A percentile compares a stretch with the other conserved stretches of the same genome.
Evolutionary conservation across 306 rosid genomes (phyloP).

Genomic region (Prinsepia uniflora): DNA sequence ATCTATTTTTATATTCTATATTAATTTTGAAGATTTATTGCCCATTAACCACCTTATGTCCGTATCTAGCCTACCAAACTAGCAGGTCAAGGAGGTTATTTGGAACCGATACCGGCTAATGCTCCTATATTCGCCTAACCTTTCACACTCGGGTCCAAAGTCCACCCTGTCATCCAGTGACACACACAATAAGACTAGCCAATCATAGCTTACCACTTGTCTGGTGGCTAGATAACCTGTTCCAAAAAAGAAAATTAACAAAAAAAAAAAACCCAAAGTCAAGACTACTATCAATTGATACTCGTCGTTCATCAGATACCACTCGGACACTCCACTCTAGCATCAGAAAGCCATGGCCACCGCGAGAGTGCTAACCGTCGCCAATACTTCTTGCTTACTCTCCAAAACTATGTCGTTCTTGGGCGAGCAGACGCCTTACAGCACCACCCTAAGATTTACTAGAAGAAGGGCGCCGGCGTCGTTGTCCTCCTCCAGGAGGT

Average conservation of each 20-base stretch:
- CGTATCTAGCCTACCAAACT: no score
- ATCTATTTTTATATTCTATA: no score
- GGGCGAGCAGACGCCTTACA: conserved; percentile 22
- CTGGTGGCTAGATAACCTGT: not conserved
- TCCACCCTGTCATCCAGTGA: not conserved
- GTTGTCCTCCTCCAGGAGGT: conserved; percentile 36
- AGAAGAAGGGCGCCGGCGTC: conserved; percentile 25
- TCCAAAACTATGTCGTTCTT: conserved; percentile 33
- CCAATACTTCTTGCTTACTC: conserved; percentile 47
- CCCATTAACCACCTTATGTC: no score
- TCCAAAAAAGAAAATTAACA: not conserved
- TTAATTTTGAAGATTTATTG: no score
- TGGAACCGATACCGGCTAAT: no score
- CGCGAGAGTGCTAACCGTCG: conserved; percentile 59
- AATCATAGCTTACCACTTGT: not conserved
- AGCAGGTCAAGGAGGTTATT: no score
- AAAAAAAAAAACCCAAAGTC: not conserved
- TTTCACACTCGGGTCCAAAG: not conserved
- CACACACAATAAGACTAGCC: not conserved
- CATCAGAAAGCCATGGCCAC: conserved; percentile 53
- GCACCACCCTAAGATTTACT: conserved; percentile 27
- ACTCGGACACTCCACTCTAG: not conserved
- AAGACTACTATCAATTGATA: not conserved
- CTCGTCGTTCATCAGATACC: conserved; percentile 10
- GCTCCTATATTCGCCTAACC: not conserved